phyloP scores from a whole-genome alignment of 257 asterid species.

The Paulownia fortunei region DNA sequence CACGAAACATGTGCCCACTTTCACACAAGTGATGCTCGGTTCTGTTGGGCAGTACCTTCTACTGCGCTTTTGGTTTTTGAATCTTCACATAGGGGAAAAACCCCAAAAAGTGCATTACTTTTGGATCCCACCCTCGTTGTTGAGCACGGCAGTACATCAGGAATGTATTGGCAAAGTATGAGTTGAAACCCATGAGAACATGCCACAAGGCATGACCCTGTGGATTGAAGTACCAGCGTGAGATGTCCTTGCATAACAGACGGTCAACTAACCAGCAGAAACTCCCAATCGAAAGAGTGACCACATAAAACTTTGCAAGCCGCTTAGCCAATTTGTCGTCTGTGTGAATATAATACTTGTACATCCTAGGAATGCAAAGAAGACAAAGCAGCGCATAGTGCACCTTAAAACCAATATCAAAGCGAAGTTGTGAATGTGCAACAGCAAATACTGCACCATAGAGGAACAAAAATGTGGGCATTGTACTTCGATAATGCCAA shows the following conservation, averaged over 20 bases:
- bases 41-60: slow-evolving; percentile 36
- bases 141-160: slow-evolving; percentile 95
- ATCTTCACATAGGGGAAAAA: slow-evolving; percentile 79
- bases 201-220: slow-evolving; percentile 99
- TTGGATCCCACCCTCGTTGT: slow-evolving; percentile 90
- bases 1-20: slow-evolving; percentile 31
- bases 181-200: slow-evolving; percentile 86
- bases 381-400: slow-evolving; percentile 91
- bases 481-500: slow-evolving; percentile 96
- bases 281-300: slow-evolving; percentile 61
- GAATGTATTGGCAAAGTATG: slow-evolving; percentile 86
- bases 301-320: slow-evolving; percentile 67
- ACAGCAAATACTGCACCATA: slow-evolving; percentile 82
- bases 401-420: slow-evolving; percentile 71
- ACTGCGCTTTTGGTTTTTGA: slow-evolving; percentile 81
- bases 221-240: slow-evolving; percentile 66
- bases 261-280: slow-evolving; percentile 83
- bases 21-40: slow-evolving; percentile 21
- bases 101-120: slow-evolving; percentile 62
- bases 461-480: slow-evolving; percentile 92
- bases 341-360: slow-evolving; percentile 84
- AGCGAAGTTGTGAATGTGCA: slow-evolving; percentile 74
- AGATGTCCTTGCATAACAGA: slow-evolving; percentile 59
- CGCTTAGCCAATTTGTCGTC: slow-evolving; percentile 78
- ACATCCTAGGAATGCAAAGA: slow-evolving; percentile 92